A percentile compares a stretch with the other conserved stretches of the same genome.
These are phyloP conservation scores for Theileria luwenshuni DNA, from an alignment of 169 alveolate genomes.

Conservation along the genomic window DNA sequence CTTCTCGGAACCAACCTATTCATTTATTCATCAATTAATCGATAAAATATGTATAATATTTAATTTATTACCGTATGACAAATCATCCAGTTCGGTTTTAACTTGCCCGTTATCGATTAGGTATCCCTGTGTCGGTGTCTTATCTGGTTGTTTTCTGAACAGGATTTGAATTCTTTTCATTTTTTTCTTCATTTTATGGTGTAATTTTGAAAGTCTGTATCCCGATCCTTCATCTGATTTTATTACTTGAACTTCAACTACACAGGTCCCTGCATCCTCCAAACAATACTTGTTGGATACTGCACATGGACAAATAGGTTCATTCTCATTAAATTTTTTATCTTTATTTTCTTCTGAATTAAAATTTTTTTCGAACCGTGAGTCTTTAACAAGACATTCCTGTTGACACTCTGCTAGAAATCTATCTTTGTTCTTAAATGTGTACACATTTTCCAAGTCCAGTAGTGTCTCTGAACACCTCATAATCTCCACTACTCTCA, in stretches of 20 bases:
- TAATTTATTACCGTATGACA: slow-evolving; percentile 13
- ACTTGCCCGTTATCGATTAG: slow-evolving; percentile 29
- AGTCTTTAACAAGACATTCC: slow-evolving; percentile 33
- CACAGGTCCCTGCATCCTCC: slow-evolving; percentile 15
- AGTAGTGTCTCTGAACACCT: slow-evolving; percentile 46
- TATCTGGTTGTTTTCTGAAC: slow-evolving; percentile 32
- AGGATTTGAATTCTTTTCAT: slow-evolving; percentile 16
- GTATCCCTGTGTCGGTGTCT: slow-evolving; percentile 42
- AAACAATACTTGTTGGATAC: slow-evolving; percentile 16
- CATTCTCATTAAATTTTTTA: slow-evolving; percentile 12
- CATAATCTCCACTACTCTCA: slow-evolving; percentile 49
- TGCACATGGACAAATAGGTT: slow-evolving; percentile 27
- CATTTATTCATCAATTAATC: slow-evolving; percentile 10
- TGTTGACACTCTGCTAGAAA: slow-evolving; percentile 56
- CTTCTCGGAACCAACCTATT: slow-evolving; percentile 32
- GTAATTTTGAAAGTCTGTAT: slow-evolving; percentile 10
- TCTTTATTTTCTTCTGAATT: slow-evolving; percentile 38
- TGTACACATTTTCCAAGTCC: slow-evolving; percentile 47
- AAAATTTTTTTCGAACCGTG: slow-evolving; percentile 14
- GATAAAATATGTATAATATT: not conserved
- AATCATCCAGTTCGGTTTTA: slow-evolving; percentile 21
- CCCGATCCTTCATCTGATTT: slow-evolving; percentile 1
- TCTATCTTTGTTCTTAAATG: slow-evolving; percentile 48
- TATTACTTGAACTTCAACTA: slow-evolving; percentile 13
- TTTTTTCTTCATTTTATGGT: slow-evolving; percentile 25